A percentile compares a stretch with the other conserved stretches of the same genome.
These are phyloP conservation scores for Triticum monococcum DNA, from an alignment of 176 grass and related monocot species.

Conservation along the genomic window DNA sequence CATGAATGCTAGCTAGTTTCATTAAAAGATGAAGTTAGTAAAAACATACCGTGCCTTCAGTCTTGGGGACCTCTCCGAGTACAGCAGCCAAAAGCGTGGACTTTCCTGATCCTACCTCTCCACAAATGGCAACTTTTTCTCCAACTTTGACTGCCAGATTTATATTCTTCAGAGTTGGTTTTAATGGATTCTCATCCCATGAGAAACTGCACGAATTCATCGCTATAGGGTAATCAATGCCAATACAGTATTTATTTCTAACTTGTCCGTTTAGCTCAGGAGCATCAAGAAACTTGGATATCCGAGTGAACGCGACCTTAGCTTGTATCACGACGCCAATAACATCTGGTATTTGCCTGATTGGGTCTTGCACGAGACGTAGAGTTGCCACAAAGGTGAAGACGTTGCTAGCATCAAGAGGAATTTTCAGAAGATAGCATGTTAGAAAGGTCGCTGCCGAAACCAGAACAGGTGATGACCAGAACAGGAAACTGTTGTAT, in stretches of 20 bases:
- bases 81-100: slow-evolving; percentile 86
- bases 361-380: slow-evolving; percentile 79
- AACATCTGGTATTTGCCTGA: slow-evolving; percentile 83
- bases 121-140: slow-evolving; percentile 89
- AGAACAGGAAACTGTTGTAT: slow-evolving; percentile 90
- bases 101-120: slow-evolving; percentile 95
- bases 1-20: background rate
- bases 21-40: background rate
- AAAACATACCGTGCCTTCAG: slow-evolving; percentile 64
- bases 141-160: slow-evolving; percentile 63
- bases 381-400: slow-evolving; percentile 92
- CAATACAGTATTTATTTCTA: slow-evolving; percentile 32
- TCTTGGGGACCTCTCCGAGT: slow-evolving; percentile 73
- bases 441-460: slow-evolving; percentile 86
- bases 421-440: slow-evolving; percentile 72
- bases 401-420: slow-evolving; percentile 82
- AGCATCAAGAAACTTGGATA: slow-evolving; percentile 78
- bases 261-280: slow-evolving; percentile 55
- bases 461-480: slow-evolving; percentile 91
- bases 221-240: slow-evolving; percentile 38
- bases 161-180: slow-evolving; percentile 65
- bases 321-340: slow-evolving; percentile 90
- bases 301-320: slow-evolving; percentile 81
- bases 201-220: slow-evolving; percentile 77
- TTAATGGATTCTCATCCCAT: slow-evolving; percentile 70